These are phyloP conservation scores for Beverwykella pulmonaria DNA, from an alignment of 495 filamentous ascomycete genomes.

Conservation along the genomic window DNA sequence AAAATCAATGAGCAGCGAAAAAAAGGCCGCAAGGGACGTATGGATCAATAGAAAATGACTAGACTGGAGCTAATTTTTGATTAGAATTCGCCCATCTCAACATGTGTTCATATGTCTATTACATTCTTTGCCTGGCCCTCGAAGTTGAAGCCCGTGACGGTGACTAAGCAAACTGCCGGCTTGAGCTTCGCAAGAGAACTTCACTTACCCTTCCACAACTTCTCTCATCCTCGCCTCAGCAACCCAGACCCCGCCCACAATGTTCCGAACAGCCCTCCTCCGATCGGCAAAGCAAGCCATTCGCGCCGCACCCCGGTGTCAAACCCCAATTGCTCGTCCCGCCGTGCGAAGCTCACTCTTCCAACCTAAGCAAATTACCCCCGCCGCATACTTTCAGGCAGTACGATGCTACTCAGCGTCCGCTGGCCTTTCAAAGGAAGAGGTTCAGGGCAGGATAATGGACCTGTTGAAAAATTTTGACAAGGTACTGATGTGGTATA, in stretches of 20 bases:
- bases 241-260: slow-evolving; percentile 45
- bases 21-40: too few relatives aligned
- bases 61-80: too few relatives aligned
- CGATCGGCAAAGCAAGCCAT: slow-evolving; percentile 60
- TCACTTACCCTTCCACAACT: background rate
- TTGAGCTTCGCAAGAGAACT: slow-evolving; percentile 1
- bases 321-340: slow-evolving; percentile 59
- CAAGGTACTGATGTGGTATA: slow-evolving; percentile 68
- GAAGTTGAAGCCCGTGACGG: background rate
- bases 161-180: background rate
- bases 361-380: slow-evolving; percentile 59
- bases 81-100: too few relatives aligned
- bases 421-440: slow-evolving; percentile 72
- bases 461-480: slow-evolving; percentile 92
- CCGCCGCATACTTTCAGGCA: slow-evolving; percentile 59
- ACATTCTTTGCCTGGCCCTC: too few relatives aligned
- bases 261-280: slow-evolving; percentile 85
- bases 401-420: slow-evolving; percentile 85
- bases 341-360: slow-evolving; percentile 58
- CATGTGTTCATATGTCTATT: too few relatives aligned
- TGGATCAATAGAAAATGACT: too few relatives aligned
- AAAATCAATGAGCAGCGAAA: too few relatives aligned
- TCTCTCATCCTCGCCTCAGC: slow-evolving; percentile 3
- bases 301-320: slow-evolving; percentile 55
- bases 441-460: slow-evolving; percentile 91